A percentile compares a stretch with the other conserved stretches of the same genome.
Conservation (phyloP, 2,329 filamentous ascomycete genomes). For the Truncatella angustata region DNA sequence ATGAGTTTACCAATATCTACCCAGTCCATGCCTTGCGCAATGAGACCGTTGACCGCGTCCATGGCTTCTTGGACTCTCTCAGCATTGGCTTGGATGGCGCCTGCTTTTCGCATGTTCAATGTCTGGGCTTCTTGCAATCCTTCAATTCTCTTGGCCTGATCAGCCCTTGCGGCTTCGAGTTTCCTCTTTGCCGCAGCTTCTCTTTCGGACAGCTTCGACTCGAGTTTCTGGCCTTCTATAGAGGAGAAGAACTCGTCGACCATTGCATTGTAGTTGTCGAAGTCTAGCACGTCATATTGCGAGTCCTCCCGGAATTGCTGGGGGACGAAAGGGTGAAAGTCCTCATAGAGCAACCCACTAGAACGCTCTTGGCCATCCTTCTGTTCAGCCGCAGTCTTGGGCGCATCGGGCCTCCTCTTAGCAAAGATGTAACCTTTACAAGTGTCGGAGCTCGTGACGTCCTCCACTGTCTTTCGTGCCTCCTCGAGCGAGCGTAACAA, state of each 20-base stretch:
- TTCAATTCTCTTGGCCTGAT: conserved; percentile 82
- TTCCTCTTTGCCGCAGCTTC: conserved; percentile 81
- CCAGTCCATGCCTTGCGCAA: conserved; percentile 97
- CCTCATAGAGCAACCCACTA: conserved; percentile 72
- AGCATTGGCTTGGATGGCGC: conserved; percentile 85
- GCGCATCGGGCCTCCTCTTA: conserved; percentile 46
- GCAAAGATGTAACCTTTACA: conserved; percentile 88
- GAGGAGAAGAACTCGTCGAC: conserved; percentile 98
- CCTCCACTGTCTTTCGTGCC: conserved; percentile 67
- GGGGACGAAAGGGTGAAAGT: conserved; percentile 92
- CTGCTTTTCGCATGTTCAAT: conserved; percentile 82
- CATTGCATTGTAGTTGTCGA: conserved; percentile 85
- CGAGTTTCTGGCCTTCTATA: conserved; percentile 87
- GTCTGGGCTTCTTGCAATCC: conserved; percentile 79
- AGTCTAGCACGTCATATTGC: conserved; percentile 67
- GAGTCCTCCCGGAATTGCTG: conserved; percentile 71
- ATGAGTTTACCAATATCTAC: conserved; percentile 85
- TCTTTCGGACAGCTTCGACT: conserved; percentile 77
- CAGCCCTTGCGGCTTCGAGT: conserved; percentile 77
- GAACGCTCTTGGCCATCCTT: conserved; percentile 36
- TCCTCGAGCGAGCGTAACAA: conserved; percentile 68
- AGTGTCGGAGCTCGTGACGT: conserved; percentile 62
- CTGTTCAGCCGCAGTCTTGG: conserved; percentile 25
- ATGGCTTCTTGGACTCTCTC: conserved; percentile 91
- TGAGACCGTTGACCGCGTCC: conserved; percentile 87